These are phyloP conservation scores for Blastobotrys mokoenaii DNA, from an alignment of 805 yeast species.

Conservation along the genomic window DNA sequence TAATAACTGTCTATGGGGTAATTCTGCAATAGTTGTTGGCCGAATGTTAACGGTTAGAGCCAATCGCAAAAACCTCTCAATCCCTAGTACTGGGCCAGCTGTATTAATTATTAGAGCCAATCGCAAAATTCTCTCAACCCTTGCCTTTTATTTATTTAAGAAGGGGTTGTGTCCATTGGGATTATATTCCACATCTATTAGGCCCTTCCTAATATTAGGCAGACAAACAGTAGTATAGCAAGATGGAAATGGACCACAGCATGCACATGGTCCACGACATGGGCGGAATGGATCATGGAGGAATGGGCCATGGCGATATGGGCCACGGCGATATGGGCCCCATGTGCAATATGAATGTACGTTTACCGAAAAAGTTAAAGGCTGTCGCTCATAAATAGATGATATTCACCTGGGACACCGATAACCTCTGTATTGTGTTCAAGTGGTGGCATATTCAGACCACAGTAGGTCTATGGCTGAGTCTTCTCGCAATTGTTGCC, in stretches of 20 bases:
- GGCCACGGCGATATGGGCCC: constrained; percentile 13
- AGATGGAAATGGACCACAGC: background rate
- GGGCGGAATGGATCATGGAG: constrained; percentile 8
- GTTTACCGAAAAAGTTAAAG: constrained; percentile 1
- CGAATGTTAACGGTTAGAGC: no score
- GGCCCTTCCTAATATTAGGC: no score
- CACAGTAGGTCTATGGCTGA: constrained; percentile 39
- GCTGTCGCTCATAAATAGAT: constrained; percentile 29
- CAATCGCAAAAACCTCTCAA: no score
- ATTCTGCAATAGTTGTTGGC: no score
- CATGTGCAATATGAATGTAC: constrained; percentile 20
- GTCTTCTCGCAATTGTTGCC: constrained; percentile 41
- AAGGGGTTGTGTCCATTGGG: no score
- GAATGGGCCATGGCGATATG: constrained; percentile 17
- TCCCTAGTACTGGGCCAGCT: no score
- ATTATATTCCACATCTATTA: no score
- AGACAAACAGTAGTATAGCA: background rate
- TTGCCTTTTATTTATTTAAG: no score
- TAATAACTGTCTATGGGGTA: no score
- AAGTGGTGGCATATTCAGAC: constrained; percentile 73
- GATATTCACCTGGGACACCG: constrained; percentile 74
- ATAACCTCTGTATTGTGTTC: constrained; percentile 64
- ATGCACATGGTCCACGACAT: constrained; percentile 14
- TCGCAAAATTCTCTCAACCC: no score
- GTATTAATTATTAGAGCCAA: no score